Evolutionary conservation across 2,329 filamentous ascomycete species (phyloP).

Genomic region (Penicillium sp.): DNA sequence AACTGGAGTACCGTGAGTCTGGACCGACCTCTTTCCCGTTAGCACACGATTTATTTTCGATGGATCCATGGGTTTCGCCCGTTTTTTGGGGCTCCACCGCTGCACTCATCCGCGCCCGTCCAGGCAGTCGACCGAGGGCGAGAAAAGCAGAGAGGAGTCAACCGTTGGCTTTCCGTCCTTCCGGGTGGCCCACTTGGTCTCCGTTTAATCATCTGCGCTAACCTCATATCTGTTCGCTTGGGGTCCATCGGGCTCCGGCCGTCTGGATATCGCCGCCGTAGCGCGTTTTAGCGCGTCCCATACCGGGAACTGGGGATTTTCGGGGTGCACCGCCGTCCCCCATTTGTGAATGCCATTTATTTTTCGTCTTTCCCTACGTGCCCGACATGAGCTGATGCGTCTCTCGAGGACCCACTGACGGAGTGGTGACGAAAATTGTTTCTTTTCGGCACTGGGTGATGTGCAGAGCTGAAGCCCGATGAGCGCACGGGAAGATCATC

Average conservation of each 20-base stretch:
- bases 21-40: neutral
- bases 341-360: neutral
- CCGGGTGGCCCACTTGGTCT: constrained; percentile 12
- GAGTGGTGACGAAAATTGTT: neutral
- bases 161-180: constrained; percentile 22
- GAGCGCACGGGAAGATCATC: neutral
- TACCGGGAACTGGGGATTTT: constrained; percentile 6
- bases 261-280: constrained; percentile 1
- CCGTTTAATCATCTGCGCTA: constrained; percentile 5
- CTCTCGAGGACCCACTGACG: neutral
- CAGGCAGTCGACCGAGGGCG: no score
- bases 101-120: constrained; percentile 15
- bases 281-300: constrained; percentile 1
- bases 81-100: constrained; percentile 5
- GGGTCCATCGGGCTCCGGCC: neutral
- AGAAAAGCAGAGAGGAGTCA: neutral
- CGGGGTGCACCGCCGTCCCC: neutral
- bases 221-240: neutral
- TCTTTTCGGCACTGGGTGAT: neutral
- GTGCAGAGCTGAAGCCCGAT: neutral
- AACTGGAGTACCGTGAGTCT: neutral
- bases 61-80: neutral
- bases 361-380: neutral
- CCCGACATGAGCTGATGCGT: neutral
- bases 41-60: no score